Percentiles rank a stretch among this genome's conserved stretches.
phyloP scores from a whole-genome alignment of 768 basidiomycete species.

The Tricholoma sp. region DNA sequence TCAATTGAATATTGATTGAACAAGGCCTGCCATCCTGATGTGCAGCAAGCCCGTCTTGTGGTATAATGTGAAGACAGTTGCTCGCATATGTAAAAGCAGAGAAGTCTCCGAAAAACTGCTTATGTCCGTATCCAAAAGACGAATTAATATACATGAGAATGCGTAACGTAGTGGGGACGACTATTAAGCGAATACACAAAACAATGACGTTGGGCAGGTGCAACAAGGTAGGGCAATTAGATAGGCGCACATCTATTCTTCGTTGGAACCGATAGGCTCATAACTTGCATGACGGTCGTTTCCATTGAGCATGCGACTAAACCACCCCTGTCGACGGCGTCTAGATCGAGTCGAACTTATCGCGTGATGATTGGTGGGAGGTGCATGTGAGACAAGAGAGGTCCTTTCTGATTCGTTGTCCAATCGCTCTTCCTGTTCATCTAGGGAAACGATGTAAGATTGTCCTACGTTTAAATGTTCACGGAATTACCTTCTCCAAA shows the following conservation, averaged over 20 bases:
- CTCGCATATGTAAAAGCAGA: too few species aligned
- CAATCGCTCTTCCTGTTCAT: constrained; percentile 49
- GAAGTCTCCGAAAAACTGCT: too few species aligned
- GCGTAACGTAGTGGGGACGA: background rate
- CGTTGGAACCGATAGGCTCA: constrained; percentile 21
- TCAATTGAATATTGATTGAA: too few species aligned
- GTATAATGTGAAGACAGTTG: too few species aligned
- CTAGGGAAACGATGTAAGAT: constrained; percentile 4
- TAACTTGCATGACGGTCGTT: constrained; percentile 20
- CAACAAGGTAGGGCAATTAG: background rate
- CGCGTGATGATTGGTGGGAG: constrained; percentile 33
- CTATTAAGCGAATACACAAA: background rate
- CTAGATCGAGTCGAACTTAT: constrained; percentile 23
- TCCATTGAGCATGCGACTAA: constrained; percentile 46
- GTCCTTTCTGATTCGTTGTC: constrained; percentile 62
- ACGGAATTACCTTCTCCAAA: constrained; percentile 76
- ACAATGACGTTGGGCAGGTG: background rate
- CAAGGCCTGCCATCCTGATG: too few species aligned
- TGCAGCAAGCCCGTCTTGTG: too few species aligned
- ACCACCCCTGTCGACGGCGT: constrained; percentile 34
- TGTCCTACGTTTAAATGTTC: background rate
- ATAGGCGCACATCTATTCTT: constrained; percentile 7
- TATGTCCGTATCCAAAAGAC: too few species aligned
- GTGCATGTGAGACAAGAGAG: constrained; percentile 42
- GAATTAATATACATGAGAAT: too few species aligned